Base-by-base conservation (phyloP, 2,329 filamentous ascomycete species). In the Colletotrichum camelliae region DNA sequence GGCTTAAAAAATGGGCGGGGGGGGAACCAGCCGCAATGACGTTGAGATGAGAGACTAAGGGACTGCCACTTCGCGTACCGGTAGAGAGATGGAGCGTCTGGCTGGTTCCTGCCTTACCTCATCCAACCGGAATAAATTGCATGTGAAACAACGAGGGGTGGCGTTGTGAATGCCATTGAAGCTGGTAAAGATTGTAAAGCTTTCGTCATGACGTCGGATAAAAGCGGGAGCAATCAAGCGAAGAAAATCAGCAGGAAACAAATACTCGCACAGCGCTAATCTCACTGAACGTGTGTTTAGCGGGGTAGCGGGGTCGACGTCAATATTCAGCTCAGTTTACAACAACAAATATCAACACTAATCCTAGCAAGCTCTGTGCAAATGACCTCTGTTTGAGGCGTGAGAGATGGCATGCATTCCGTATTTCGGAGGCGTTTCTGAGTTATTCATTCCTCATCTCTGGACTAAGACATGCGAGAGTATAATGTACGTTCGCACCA, bases 1-100 rank as follows among this genome's bases (percentile, higher is more conserved):
- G 67, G 60, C 72, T 71, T 33, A 60, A 52, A 29, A 43, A 68
- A 67, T 35, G 37, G 21, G 21, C 2, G 29, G 21, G 43, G 67
- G 21, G 15, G 31, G 12, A 39, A 39, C 39, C 35, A 31, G 29
- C 48, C 31, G 69, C 73, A 72, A 75, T 75, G 73, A 75, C 73
- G 73, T 75, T 72, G 69, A 72, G 37, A 75, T 75, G 73, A 72
- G 73, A 64, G 62, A 75, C 73, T 75, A 72, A 35, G 68, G 18
- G n/a, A 65, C 29, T 10, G 43, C 33, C 48, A 43, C 67, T 57
- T 65, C 16, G 24, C 60, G 35, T 65, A 24, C 21, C n/a, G 24
- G 29, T 37, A 18, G 39, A 18, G 48, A 24, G 31, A 68, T 21
- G 37, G 33, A 29, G 39, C 18, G 18, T n/a, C 39, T n/a, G 18